phyloP scores from a whole-genome alignment of 805 yeast species.

The Saccharomycopsis olivae region DNA sequence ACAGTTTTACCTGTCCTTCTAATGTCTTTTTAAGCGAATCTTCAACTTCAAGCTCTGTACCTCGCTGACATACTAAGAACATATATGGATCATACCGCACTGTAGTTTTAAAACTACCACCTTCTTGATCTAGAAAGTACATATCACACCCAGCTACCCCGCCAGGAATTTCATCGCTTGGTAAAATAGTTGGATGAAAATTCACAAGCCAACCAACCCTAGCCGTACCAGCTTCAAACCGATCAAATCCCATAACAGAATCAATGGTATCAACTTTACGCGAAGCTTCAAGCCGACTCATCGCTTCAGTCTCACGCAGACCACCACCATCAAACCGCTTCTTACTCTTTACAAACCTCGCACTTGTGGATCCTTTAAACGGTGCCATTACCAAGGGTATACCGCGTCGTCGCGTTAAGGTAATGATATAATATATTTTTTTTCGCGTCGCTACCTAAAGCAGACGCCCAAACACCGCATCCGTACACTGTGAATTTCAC shows the following conservation, averaged over 20 bases:
- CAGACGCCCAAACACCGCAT: too few relatives aligned
- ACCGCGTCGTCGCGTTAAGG: too few relatives aligned
- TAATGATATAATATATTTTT: too few relatives aligned
- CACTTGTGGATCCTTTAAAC: slow-evolving; percentile 40
- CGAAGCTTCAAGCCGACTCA: slow-evolving; percentile 36
- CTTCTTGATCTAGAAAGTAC: slow-evolving; percentile 91
- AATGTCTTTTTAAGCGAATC: slow-evolving; percentile 63
- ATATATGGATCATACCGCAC: slow-evolving; percentile 82
- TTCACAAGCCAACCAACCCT: slow-evolving; percentile 86
- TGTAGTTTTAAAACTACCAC: slow-evolving; percentile 88
- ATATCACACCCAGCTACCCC: slow-evolving; percentile 88
- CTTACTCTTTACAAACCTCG: slow-evolving; percentile 41
- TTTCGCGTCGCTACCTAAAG: too few relatives aligned
- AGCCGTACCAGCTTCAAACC: slow-evolving; percentile 60
- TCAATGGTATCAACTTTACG: slow-evolving; percentile 62
- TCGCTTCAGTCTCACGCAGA: too few relatives aligned
- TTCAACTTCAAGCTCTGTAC: slow-evolving; percentile 65
- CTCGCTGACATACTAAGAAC: slow-evolving; percentile 44
- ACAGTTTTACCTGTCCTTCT: slow-evolving; percentile 50
- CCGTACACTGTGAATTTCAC: too few relatives aligned
- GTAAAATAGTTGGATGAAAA: slow-evolving; percentile 69
- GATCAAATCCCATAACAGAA: slow-evolving; percentile 76
- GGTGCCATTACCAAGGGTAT: too few relatives aligned
- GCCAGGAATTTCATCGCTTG: slow-evolving; percentile 43
- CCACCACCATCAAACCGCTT: too few relatives aligned